Percentiles rank a stretch among this genome's conserved stretches.
Conservation (phyloP, 495 filamentous ascomycete genomes). For the Lineolata rhizophorae region DNA sequence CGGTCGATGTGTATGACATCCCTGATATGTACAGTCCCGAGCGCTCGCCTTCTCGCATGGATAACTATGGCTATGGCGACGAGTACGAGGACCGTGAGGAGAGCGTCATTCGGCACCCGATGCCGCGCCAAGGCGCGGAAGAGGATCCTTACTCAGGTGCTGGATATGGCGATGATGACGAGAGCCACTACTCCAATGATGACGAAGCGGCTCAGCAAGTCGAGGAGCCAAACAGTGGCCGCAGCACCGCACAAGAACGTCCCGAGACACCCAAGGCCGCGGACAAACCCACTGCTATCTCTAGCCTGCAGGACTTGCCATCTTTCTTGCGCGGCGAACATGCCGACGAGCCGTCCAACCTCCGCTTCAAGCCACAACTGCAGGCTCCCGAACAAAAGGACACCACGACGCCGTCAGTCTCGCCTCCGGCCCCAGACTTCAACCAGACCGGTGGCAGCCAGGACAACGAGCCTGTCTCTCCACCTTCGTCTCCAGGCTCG, state of each 20-base stretch:
- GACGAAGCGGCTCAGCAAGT: too few species aligned
- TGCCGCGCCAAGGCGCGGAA: slow-evolving; percentile 7
- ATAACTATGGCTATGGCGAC: slow-evolving; percentile 10
- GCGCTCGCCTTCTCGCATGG: slow-evolving; percentile 10
- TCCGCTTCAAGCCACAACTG: too few species aligned
- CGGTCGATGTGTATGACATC: slow-evolving; percentile 46
- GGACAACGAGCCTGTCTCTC: slow-evolving; percentile 29
- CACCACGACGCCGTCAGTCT: slow-evolving; percentile 25
- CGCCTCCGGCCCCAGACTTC: slow-evolving; percentile 7
- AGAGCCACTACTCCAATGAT: slow-evolving; percentile 17
- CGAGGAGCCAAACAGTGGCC: slow-evolving; percentile 6
- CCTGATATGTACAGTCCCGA: slow-evolving; percentile 32
- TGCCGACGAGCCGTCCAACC: too few species aligned
- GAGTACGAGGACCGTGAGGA: slow-evolving; percentile 12
- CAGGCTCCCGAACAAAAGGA: too few species aligned
- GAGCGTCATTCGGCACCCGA: slow-evolving; percentile 18
- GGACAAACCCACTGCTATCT: slow-evolving; percentile 6
- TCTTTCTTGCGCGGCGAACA: too few species aligned
- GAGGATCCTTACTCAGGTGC: too few species aligned
- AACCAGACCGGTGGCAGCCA: slow-evolving; percentile 29
- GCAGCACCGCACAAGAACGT: slow-evolving; percentile 9
- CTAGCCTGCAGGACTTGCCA: slow-evolving; percentile 4
- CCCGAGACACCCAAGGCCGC: slow-evolving; percentile 13
- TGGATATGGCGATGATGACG: slow-evolving; percentile 17
- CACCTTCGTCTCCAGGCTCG: slow-evolving; percentile 76